Conservation (phyloP, 805 yeast species). For the Metschnikowia gruessii region DNA sequence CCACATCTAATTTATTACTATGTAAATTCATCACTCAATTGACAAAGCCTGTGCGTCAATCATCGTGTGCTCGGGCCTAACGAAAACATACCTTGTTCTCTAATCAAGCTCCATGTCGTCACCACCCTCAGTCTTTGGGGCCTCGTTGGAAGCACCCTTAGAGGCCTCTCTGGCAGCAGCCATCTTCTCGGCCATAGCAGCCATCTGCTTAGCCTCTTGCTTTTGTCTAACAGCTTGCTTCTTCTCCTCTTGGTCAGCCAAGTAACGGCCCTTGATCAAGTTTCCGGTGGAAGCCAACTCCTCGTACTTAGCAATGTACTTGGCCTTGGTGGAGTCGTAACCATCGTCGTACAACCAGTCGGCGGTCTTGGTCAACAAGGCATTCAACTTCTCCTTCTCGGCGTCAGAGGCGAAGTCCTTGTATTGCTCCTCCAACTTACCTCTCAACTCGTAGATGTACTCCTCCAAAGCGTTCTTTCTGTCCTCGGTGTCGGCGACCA, state of each 20-base stretch:
- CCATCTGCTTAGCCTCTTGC: conserved; percentile 82
- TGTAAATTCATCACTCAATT: conserved; percentile 1
- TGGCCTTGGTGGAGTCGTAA: conserved; percentile 93
- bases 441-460: conserved; percentile 96
- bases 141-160: conserved; percentile 25
- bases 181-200: conserved; percentile 77
- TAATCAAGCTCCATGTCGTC: conserved; percentile 26
- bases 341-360: conserved; percentile 99
- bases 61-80: conserved; percentile 2
- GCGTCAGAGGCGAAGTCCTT: conserved; percentile 83
- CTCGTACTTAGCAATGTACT: conserved; percentile 96
- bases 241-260: conserved; percentile 92
- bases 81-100: neutral
- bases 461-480: conserved; percentile 98
- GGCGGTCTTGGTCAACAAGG: conserved; percentile 79
- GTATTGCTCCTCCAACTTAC: conserved; percentile 91
- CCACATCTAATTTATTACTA: conserved; percentile 5
- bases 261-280: conserved; percentile 91
- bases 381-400: conserved; percentile 78
- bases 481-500: conserved; percentile 98
- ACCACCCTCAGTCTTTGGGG: conserved; percentile 16
- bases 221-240: conserved; percentile 83
- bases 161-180: conserved; percentile 71
- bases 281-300: conserved; percentile 94
- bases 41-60: conserved; percentile 5